Evolutionary conservation across 1,139 yeast genomes (phyloP).

Genomic region (Yamadazyma diddensiae): DNA sequence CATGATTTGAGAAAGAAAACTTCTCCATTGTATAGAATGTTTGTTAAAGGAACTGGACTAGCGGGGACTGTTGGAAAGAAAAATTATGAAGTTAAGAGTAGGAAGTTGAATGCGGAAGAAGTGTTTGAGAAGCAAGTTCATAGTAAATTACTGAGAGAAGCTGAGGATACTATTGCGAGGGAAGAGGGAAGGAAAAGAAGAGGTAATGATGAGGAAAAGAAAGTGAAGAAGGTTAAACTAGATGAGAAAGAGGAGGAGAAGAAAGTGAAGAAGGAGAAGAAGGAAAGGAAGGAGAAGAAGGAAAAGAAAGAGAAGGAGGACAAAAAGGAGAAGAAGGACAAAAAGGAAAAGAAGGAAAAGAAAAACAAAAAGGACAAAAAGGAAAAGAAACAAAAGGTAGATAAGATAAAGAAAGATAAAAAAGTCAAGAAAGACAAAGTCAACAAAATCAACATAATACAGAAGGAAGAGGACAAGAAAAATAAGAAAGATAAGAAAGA

Average conservation of each 20-base stretch:
- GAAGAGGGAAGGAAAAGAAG: constrained; percentile 7
- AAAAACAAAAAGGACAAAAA: constrained; percentile 10
- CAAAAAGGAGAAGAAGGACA: constrained; percentile 11
- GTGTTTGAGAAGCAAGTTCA: constrained; percentile 20
- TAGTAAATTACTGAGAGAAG: constrained; percentile 15
- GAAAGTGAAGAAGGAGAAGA: constrained; percentile 12
- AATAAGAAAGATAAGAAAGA: background rate
- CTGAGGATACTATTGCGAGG: constrained; percentile 9
- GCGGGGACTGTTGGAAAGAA: constrained; percentile 66
- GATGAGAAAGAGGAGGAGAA: constrained; percentile 16
- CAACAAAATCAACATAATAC: background rate
- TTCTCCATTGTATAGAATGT: constrained; percentile 68
- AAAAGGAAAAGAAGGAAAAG: constrained; percentile 13
- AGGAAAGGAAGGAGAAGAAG: constrained; percentile 15
- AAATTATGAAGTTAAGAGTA: constrained; percentile 18
- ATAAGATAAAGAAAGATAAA: background rate
- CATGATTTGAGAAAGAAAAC: constrained; percentile 44
- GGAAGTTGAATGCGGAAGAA: constrained; percentile 16
- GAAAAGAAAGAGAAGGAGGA: constrained; percentile 14
- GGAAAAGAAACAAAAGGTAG: constrained; percentile 5
- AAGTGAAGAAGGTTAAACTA: constrained; percentile 20
- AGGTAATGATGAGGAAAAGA: constrained; percentile 15
- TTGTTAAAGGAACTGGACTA: constrained; percentile 82
- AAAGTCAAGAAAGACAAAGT: background rate
- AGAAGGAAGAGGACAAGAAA: constrained; percentile 1